These are phyloP conservation scores for Phaeotremella skinneri DNA, from an alignment of 768 basidiomycete genomes.

Conservation along the genomic window DNA sequence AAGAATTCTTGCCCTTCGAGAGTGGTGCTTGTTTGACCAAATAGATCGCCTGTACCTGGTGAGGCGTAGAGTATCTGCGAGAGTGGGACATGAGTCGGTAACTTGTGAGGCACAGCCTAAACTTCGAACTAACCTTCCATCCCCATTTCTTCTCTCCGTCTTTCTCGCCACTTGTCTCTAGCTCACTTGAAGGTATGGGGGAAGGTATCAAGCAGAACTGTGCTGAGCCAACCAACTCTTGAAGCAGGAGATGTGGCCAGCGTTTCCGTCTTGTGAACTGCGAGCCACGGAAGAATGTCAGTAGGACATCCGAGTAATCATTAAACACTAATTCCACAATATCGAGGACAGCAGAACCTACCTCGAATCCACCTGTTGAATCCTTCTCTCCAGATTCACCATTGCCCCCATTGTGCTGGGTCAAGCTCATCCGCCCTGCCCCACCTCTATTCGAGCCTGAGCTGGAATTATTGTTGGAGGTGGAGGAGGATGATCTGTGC, in stretches of 20 bases:
- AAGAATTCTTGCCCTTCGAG: slow-evolving; percentile 47
- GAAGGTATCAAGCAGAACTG: slow-evolving; percentile 49
- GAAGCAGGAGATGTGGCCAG: slow-evolving; percentile 49
- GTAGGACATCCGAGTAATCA: not conserved
- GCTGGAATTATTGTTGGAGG: not conserved
- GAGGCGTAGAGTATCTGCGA: slow-evolving; percentile 46
- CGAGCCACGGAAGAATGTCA: not conserved
- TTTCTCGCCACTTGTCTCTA: not conserved
- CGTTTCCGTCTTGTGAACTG: slow-evolving; percentile 50
- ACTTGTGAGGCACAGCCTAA: no score
- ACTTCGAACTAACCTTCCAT: slow-evolving; percentile 20
- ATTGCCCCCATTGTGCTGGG: not conserved
- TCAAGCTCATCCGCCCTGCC: not conserved
- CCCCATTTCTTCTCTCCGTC: slow-evolving; percentile 9
- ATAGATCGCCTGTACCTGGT: slow-evolving; percentile 41
- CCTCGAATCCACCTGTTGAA: slow-evolving; percentile 30
- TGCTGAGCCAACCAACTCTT: slow-evolving; percentile 45
- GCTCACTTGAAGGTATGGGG: not conserved
- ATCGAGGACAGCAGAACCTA: not conserved
- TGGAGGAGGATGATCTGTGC: not conserved
- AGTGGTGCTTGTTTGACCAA: slow-evolving; percentile 41
- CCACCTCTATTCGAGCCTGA: not conserved
- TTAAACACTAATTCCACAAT: not conserved
- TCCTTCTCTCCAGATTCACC: slow-evolving; percentile 23
- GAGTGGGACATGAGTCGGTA: not conserved